Evolutionary conservation across 2,329 filamentous ascomycete genomes (phyloP).

Genomic region (Neofusicoccum parvum): DNA sequence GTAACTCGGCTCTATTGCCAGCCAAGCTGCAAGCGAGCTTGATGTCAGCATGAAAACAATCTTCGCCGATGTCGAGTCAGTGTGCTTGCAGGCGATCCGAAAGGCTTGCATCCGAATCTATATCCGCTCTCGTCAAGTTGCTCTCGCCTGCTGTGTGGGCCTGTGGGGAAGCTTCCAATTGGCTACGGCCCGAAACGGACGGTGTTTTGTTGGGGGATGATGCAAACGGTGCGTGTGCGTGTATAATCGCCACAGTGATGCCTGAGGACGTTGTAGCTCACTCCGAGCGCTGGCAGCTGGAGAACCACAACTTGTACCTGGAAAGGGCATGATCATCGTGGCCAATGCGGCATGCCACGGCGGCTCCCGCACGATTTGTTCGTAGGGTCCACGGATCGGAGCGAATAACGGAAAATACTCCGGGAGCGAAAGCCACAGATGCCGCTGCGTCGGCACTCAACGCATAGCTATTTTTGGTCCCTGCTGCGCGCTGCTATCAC

Average conservation of each 20-base stretch:
- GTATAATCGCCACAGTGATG: conserved; percentile 1
- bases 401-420: not conserved
- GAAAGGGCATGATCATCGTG: conserved; percentile 4
- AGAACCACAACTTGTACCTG: not conserved
- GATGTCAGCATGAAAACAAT: not conserved
- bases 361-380: not conserved
- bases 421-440: not conserved
- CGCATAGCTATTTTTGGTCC: not conserved
- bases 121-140: not conserved
- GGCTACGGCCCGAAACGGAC: not conserved
- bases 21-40: not conserved
- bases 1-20: not conserved
- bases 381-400: not conserved
- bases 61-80: not conserved
- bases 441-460: not conserved
- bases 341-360: not conserved
- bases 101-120: not conserved
- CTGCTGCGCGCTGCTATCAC: not conserved
- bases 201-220: not conserved
- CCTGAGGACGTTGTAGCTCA: not conserved
- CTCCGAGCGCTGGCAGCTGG: not conserved
- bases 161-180: not conserved
- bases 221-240: not conserved
- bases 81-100: not conserved
- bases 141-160: not conserved